A percentile compares a stretch with the other conserved stretches of the same genome.
These are phyloP conservation scores for Daldinia sp. DNA, from an alignment of 2,329 filamentous ascomycete species.

Conservation along the genomic window DNA sequence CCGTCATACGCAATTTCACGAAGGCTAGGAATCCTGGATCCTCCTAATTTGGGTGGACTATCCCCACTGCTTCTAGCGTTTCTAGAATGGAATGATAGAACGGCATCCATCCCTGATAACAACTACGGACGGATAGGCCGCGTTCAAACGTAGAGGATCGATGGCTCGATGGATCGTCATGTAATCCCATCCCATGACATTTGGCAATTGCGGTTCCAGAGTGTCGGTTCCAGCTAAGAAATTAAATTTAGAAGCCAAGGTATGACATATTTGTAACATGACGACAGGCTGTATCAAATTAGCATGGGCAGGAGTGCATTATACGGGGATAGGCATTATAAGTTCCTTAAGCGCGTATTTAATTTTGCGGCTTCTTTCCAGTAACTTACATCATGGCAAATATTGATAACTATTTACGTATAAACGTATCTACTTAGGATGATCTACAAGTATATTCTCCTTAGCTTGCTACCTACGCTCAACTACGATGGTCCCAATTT, in stretches of 20 bases:
- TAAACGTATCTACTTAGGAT: background rate
- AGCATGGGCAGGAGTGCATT: background rate
- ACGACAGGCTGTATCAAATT: background rate
- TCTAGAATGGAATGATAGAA: constrained; percentile 37
- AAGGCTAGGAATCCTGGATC: constrained; percentile 17
- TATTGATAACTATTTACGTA: constrained; percentile 15
- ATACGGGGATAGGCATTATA: background rate
- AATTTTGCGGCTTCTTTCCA: background rate
- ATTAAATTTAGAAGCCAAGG: constrained; percentile 9
- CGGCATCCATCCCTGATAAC: constrained; percentile 13
- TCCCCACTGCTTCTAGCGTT: constrained; percentile 41
- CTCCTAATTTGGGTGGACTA: constrained; percentile 8
- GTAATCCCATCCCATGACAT: constrained; percentile 24
- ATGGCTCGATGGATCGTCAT: constrained; percentile 25
- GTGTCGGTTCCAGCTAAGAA: constrained; percentile 1
- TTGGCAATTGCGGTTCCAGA: constrained; percentile 22
- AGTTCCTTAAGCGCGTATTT: background rate
- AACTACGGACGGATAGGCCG: constrained; percentile 24
- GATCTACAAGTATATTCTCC: constrained; percentile 33
- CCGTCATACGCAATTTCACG: constrained; percentile 32
- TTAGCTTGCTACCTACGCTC: constrained; percentile 19
- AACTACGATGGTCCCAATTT: constrained; percentile 28
- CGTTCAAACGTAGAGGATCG: constrained; percentile 26
- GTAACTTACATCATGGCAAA: constrained; percentile 9
- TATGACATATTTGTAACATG: background rate